Conservation (phyloP, 2,329 filamentous ascomycete genomes). For the Chaetomiaceae sp. region DNA sequence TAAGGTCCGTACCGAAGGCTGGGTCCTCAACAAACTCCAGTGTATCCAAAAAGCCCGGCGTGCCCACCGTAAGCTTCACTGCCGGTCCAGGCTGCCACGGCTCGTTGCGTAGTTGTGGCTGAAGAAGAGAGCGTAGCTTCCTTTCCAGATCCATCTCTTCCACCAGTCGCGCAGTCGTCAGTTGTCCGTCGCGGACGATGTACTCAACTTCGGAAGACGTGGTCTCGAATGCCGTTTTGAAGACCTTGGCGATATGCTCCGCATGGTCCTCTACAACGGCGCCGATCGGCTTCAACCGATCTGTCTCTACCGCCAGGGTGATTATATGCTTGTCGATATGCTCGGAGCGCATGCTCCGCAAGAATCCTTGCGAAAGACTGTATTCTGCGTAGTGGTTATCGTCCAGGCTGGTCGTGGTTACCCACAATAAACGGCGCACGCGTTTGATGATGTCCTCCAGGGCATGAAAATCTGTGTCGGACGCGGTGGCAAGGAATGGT, state of each 20-base stretch:
- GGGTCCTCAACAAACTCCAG: constrained; percentile 17
- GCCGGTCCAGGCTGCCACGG: not conserved
- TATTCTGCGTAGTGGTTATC: not conserved
- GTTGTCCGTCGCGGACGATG: not conserved
- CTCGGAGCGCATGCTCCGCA: constrained; percentile 2
- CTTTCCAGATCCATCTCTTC: not conserved
- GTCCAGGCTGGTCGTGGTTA: not conserved
- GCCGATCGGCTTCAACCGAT: not conserved
- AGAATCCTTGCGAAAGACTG: not conserved
- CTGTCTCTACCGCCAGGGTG: not conserved
- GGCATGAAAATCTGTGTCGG: not conserved
- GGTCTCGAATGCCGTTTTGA: not conserved
- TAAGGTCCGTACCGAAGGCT: not conserved
- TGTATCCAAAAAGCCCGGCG: constrained; percentile 6
- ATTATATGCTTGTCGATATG: not conserved
- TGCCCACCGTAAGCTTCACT: not conserved
- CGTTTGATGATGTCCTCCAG: not conserved
- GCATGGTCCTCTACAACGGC: too few relatives aligned
- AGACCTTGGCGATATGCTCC: not conserved
- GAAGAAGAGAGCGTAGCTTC: not conserved
- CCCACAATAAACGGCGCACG: not conserved
- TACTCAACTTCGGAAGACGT: not conserved
- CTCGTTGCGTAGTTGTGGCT: not conserved
- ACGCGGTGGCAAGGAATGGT: not conserved
- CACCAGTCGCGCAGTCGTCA: not conserved